Evolutionary conservation across 2,329 filamentous ascomycete species (phyloP).

Genomic region (Thelonectria discophora): DNA sequence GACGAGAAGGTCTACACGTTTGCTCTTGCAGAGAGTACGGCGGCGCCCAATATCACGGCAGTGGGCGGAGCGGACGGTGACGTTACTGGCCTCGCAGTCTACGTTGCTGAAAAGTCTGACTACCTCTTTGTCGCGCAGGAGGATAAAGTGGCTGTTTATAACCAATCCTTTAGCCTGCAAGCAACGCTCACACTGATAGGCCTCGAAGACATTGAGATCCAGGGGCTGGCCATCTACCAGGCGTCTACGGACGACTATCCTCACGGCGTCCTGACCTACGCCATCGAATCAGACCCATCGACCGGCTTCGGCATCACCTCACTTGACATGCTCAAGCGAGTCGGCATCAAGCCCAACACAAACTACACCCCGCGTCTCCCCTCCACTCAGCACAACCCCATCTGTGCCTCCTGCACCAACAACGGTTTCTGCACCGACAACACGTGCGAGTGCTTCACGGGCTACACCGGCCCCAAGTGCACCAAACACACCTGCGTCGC

Average conservation of each 20-base stretch:
- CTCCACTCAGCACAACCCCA: constrained; percentile 46
- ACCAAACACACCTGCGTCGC: constrained; percentile 49
- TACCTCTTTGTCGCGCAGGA: constrained; percentile 54
- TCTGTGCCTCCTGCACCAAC: constrained; percentile 47
- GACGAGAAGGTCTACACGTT: constrained; percentile 51
- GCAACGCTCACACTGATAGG: constrained; percentile 51
- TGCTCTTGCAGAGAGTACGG: constrained; percentile 50
- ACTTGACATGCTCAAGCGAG: constrained; percentile 46
- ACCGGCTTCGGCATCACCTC: constrained; percentile 52
- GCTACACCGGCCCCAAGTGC: constrained; percentile 51
- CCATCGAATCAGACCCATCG: constrained; percentile 52
- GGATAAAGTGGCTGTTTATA: constrained; percentile 51
- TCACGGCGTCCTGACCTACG: constrained; percentile 51
- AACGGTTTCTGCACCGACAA: constrained; percentile 50
- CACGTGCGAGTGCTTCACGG: constrained; percentile 54
- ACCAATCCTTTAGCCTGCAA: constrained; percentile 45
- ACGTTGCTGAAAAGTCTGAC: constrained; percentile 49
- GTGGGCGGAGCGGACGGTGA: constrained; percentile 49
- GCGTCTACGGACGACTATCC: constrained; percentile 47
- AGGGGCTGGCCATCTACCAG: constrained; percentile 55
- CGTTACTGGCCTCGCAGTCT: constrained; percentile 54
- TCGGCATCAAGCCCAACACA: constrained; percentile 49
- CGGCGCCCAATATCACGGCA: constrained; percentile 46
- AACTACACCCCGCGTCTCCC: constrained; percentile 42
- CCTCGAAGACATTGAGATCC: constrained; percentile 52